phyloP scores from a whole-genome alignment of 129 eudicot species.

The Ambrosia artemisiifolia region DNA sequence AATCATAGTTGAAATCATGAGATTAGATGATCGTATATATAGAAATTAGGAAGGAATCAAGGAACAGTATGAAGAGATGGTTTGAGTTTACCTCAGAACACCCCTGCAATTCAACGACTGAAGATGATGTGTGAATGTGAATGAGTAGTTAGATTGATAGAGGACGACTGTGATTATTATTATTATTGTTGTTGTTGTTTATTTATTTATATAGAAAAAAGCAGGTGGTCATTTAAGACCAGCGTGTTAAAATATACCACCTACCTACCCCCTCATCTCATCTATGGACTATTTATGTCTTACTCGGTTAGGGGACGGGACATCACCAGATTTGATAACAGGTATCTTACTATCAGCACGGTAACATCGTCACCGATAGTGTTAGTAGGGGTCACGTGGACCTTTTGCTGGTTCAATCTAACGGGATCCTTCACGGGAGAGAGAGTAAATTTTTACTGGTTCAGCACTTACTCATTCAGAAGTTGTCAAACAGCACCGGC shows the following conservation, averaged over 20 bases:
- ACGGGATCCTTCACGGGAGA: too few species aligned
- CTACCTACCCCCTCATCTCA: constrained; percentile 6
- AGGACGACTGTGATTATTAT: constrained; percentile 16
- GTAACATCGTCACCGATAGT: too few species aligned
- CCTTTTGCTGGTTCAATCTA: too few species aligned
- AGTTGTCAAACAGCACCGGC: too few species aligned
- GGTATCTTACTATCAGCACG: too few species aligned
- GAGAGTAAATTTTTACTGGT: too few species aligned
- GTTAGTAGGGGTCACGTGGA: too few species aligned
- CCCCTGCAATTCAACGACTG: constrained; percentile 17
- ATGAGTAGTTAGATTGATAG: neutral
- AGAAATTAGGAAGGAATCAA: neutral
- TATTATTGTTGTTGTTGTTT: neutral
- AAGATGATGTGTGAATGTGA: neutral
- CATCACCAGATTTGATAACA: too few species aligned
- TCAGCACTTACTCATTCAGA: too few species aligned
- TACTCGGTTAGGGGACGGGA: too few species aligned
- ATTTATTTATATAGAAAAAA: neutral
- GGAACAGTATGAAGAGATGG: neutral
- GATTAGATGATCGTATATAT: neutral
- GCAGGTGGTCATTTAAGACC: constrained; percentile 27
- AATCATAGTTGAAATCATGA: neutral
- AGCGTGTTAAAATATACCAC: constrained; percentile 11
- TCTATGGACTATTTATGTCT: too few species aligned
- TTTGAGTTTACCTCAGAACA: constrained; percentile 26